phyloP scores from a whole-genome alignment of 2,329 filamentous ascomycete genomes.

The Teratosphaeria gauchensis region DNA sequence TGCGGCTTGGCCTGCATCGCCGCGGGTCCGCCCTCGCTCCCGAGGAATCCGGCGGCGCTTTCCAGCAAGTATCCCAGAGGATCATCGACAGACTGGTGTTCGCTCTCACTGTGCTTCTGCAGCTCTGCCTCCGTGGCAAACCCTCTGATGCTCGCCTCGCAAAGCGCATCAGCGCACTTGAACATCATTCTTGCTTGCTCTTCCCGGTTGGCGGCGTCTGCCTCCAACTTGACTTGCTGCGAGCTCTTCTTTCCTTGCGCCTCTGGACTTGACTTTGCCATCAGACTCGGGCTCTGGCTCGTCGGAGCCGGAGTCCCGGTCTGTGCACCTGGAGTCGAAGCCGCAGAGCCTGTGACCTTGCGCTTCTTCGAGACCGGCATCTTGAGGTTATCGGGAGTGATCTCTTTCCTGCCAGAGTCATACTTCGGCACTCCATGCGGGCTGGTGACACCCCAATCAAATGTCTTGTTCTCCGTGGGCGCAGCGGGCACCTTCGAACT shows the following conservation, averaged over 20 bases:
- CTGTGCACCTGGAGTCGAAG: constrained; percentile 30
- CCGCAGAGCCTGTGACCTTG: constrained; percentile 29
- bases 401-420: constrained; percentile 38
- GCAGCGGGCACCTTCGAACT: constrained; percentile 21
- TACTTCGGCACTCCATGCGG: constrained; percentile 50
- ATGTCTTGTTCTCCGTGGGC: constrained; percentile 23
- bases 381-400: constrained; percentile 49
- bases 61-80: constrained; percentile 48
- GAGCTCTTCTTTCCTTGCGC: constrained; percentile 24
- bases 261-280: constrained; percentile 32
- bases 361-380: constrained; percentile 49
- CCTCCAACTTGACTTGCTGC: constrained; percentile 28
- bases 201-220: constrained; percentile 21
- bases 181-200: constrained; percentile 30
- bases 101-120: constrained; percentile 44
- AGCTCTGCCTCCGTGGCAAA: constrained; percentile 47
- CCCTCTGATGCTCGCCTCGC: constrained; percentile 44
- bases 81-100: constrained; percentile 45
- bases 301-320: constrained; percentile 26
- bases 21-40: constrained; percentile 36
- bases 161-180: constrained; percentile 43
- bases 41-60: constrained; percentile 38
- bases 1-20: constrained; percentile 10
- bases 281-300: constrained; percentile 30
- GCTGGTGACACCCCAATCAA: constrained; percentile 22